Conservation (phyloP, 495 filamentous ascomycete genomes). For the Hypoxylon intermedium region DNA sequence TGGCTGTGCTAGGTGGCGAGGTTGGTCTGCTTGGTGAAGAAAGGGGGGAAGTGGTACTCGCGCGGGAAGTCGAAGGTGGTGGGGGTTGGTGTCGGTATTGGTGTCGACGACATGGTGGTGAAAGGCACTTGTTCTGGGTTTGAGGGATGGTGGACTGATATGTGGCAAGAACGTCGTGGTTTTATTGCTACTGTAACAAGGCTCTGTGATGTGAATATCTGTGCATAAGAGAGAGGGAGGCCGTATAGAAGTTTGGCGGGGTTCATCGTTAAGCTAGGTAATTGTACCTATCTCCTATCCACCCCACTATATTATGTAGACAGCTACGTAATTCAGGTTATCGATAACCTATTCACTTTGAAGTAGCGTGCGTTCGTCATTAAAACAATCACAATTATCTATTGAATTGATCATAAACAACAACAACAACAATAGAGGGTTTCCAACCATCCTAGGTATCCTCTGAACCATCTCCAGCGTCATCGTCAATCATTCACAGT, state of each 20-base stretch:
- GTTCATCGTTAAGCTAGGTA: too few relatives aligned
- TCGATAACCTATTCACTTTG: too few relatives aligned
- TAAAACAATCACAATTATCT: too few relatives aligned
- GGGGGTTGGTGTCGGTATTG: conserved; percentile 6
- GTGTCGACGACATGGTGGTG: conserved; percentile 2
- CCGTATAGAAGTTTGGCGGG: too few relatives aligned
- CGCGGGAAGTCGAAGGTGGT: conserved; percentile 54
- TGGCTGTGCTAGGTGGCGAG: conserved; percentile 76
- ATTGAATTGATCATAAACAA: too few relatives aligned
- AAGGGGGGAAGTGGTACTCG: conserved; percentile 71
- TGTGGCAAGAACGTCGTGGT: neutral
- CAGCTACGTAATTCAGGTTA: too few relatives aligned
- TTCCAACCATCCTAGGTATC: conserved; percentile 1
- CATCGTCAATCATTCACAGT: conserved; percentile 28
- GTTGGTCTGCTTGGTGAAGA: conserved; percentile 84
- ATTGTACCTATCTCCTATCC: too few relatives aligned
- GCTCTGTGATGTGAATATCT: too few relatives aligned
- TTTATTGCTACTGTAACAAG: too few relatives aligned
- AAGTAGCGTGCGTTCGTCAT: too few relatives aligned
- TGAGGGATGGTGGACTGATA: neutral
- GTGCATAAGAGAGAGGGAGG: too few relatives aligned
- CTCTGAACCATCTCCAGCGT: conserved; percentile 6
- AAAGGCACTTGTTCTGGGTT: neutral
- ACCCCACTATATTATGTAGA: too few relatives aligned
- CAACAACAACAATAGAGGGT: neutral